A percentile compares a stretch with the other conserved stretches of the same genome.
Evolutionary conservation across 805 yeast genomes (phyloP).

Genomic region (Sungouiozyma intestinalis): DNA sequence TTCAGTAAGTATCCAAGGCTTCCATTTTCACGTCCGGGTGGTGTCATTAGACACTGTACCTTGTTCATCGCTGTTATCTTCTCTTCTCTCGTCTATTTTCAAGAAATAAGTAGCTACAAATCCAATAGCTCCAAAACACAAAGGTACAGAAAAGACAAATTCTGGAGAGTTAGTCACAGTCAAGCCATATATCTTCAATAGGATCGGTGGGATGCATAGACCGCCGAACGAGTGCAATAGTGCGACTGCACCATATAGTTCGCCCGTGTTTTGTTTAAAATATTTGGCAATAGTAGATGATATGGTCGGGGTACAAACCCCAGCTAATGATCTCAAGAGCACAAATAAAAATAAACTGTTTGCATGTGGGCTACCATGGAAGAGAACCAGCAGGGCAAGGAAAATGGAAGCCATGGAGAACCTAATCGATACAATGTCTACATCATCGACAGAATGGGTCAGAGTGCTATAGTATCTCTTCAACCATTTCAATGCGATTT

Average conservation of each 20-base stretch:
- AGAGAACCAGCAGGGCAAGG: slow-evolving; percentile 29
- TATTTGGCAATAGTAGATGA: slow-evolving; percentile 53
- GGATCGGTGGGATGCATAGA: slow-evolving; percentile 39
- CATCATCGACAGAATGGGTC: slow-evolving; percentile 39
- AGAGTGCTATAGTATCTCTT: slow-evolving; percentile 29
- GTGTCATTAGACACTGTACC: neutral
- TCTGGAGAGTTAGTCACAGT: slow-evolving; percentile 34
- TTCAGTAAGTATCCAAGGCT: too few relatives aligned
- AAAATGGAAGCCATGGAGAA: slow-evolving; percentile 29
- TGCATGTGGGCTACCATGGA: slow-evolving; percentile 18
- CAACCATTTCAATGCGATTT: slow-evolving; percentile 34
- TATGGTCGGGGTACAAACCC: slow-evolving; percentile 45
- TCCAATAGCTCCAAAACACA: slow-evolving; percentile 10
- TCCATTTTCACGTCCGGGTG: too few relatives aligned
- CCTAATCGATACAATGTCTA: slow-evolving; percentile 35
- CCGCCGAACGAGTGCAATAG: slow-evolving; percentile 42
- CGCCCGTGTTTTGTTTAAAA: slow-evolving; percentile 53
- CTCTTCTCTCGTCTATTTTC: slow-evolving; percentile 7
- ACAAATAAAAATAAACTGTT: slow-evolving; percentile 24
- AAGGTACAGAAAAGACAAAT: slow-evolving; percentile 27
- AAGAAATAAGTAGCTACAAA: slow-evolving; percentile 13
- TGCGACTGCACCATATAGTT: slow-evolving; percentile 61
- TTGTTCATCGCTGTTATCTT: neutral
- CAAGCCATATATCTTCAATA: slow-evolving; percentile 38
- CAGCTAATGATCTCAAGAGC: slow-evolving; percentile 36